Base-by-base conservation (phyloP, 805 yeast species). In the Candida stauntonica region DNA sequence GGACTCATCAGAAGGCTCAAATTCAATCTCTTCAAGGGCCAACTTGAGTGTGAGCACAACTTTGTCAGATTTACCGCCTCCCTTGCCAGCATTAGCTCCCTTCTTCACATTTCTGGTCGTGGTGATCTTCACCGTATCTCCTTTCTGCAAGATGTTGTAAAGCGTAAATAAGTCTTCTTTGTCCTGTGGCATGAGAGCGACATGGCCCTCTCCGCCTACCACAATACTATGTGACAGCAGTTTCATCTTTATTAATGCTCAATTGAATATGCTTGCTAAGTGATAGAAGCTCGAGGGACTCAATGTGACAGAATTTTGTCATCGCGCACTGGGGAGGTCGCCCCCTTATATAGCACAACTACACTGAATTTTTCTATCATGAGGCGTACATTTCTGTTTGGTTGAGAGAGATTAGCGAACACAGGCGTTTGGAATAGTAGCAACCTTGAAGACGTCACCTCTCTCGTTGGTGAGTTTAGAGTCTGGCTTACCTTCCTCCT, bases 111-210 rank as follows among this genome's bases (percentile, higher is more conserved):
- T 81, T 60, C 95, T 67, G 47, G 72, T 64, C 9, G 96, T 85
- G 44, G 72, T 71, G 38, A 89, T 65, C 41, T 77, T 75, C 5
- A 91, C 69, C 46, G 76, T 80, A 62, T 93, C 98, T 16, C 81
- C 84, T 39, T 75, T 74, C 35, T 79, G 81, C 3, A 93, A 69
- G 18, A 93, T 65, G 54, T 91, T 93, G 66, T 87, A 87, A 4
- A 86, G 56, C 18, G 84, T 79, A 87, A 96, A 93, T 44, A 93
- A 67, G 59, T 91, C 99, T 51, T 91, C 97, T 33, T 83, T 77
- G 52, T 93, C 98, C 53, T 89, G 84, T 0, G 97, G 89, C 4
- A 78, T 64, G 16, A 91, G 58, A 1, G 84, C 70, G 16, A 86
- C 68, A 3, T 71, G 62, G 5, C 91, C 94, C 41, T 81, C 71